Conservation (phyloP, 2,329 filamentous ascomycete species). For the Dendrostoma leiphaemia region DNA sequence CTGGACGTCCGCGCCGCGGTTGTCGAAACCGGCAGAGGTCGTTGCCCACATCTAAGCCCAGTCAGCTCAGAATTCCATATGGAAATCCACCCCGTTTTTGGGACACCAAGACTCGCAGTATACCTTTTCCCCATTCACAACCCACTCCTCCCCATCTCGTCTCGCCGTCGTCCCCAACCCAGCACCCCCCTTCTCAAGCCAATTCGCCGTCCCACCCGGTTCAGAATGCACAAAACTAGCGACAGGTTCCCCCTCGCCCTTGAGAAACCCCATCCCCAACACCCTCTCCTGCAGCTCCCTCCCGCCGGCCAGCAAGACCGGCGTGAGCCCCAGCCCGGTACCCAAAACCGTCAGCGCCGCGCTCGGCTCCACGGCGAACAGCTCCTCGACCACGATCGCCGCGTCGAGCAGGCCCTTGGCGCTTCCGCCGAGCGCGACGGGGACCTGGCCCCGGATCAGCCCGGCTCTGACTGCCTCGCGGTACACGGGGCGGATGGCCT, state of each 20-base stretch:
- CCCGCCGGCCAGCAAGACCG: constrained; percentile 1
- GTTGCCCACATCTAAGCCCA: constrained; percentile 14
- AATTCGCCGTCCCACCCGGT: constrained; percentile 16
- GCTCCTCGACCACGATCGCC: constrained; percentile 14
- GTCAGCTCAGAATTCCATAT: too few relatives aligned
- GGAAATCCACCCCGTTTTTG: background rate
- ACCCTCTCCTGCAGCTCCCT: background rate
- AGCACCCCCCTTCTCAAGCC: constrained; percentile 14
- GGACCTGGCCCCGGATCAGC: constrained; percentile 12
- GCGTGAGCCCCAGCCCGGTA: constrained; percentile 12
- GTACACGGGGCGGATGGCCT: constrained; percentile 5
- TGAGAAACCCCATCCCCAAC: constrained; percentile 2
- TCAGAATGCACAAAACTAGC: constrained; percentile 15
- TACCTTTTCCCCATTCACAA: constrained; percentile 16
- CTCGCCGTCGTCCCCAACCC: constrained; percentile 14
- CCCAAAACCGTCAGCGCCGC: constrained; percentile 14
- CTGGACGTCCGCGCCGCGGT: constrained; percentile 11
- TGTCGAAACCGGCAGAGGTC: constrained; percentile 14
- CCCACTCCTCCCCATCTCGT: constrained; percentile 5
- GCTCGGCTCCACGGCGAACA: constrained; percentile 12
- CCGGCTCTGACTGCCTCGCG: constrained; percentile 1
- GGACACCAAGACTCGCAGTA: background rate
- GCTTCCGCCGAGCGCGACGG: constrained; percentile 6
- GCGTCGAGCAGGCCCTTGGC: constrained; percentile 8
- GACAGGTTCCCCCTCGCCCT: background rate